Conservation (phyloP, 2,329 filamentous ascomycete species). For the Xylariaceae sp. region DNA sequence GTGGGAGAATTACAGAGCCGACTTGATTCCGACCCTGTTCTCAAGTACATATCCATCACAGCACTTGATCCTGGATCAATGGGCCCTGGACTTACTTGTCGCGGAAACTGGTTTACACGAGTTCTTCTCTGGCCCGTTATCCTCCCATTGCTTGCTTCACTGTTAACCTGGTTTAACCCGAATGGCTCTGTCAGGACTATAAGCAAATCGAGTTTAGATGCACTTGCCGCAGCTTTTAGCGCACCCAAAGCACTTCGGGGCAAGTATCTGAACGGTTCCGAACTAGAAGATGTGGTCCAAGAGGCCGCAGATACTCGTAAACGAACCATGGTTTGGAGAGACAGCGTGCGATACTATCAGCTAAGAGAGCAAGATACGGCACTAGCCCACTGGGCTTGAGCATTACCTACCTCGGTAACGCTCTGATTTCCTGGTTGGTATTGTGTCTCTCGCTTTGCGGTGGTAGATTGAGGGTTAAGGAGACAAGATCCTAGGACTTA, state of each 20-base stretch:
- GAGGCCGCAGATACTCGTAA: slow-evolving; percentile 15
- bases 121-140: neutral
- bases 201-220: neutral
- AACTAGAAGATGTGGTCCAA: slow-evolving; percentile 1
- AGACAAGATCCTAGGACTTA: too few relatives aligned
- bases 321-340: slow-evolving; percentile 17
- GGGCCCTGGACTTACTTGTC: slow-evolving; percentile 3
- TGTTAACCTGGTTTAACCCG: neutral
- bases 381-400: too few relatives aligned
- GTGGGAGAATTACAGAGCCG: slow-evolving; percentile 11
- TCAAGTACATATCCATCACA: slow-evolving; percentile 4
- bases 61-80: slow-evolving; percentile 13
- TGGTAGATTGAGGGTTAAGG: too few relatives aligned
- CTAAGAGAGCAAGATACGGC: too few relatives aligned
- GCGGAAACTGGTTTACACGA: slow-evolving; percentile 1
- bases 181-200: slow-evolving; percentile 4
- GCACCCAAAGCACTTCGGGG: neutral
- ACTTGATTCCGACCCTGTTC: slow-evolving; percentile 6
- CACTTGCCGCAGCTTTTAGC: neutral
- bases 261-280: slow-evolving; percentile 9
- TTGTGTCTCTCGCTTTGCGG: too few relatives aligned
- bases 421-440: too few relatives aligned
- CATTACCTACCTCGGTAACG: too few relatives aligned
- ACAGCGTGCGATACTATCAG: slow-evolving; percentile 6
- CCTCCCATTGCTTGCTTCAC: neutral